Base-by-base conservation (phyloP, 1,139 yeast species). In the Wickerhamiella pararugosa region DNA sequence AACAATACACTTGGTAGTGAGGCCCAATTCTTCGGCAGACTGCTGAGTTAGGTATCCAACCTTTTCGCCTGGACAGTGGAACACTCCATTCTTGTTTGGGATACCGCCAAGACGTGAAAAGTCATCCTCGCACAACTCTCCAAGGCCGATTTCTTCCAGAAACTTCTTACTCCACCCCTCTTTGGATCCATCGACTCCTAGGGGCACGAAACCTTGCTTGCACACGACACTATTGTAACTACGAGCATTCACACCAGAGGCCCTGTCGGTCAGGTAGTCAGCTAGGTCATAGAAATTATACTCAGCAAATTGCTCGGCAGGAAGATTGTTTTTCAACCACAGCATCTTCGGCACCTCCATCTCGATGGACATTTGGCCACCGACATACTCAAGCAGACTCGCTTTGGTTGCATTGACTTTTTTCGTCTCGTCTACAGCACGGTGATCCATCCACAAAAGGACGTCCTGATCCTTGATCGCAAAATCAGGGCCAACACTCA, bases 271-370 rank as follows among this genome's bases (percentile, higher is more conserved):
- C 55, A 90, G 69, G 60, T 66, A 90, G 62, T 90, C 98, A 4
- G 94, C 82, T 53, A 90, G 71, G 59, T 90, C 98, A 59, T 84
- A 87, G 60, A 90, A 90, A 63, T 83, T 81, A 59, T 86, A 76
- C 48, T 72, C 66, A 6, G 66, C 62, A 56, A 87, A 78, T 32
- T 54, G 49, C 25, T 75, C 76, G 29, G 66, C 64, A 2, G 94
- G 84, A 66, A 86, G 67, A 60, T 90, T 70, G 60, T 82, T 81
- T 61, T 90, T 87, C 57, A 90, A 70, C 98, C 98, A 90, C 63
- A 83, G 81, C 64, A 86, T 87, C 63, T 90, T 90, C 48, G 98
- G 98, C 52, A 90, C 70, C 59, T 90, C 97, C 97, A 87, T 87
- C 63, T 90, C 98, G 56, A 90, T 79, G 39, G 96, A 84, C 96